phyloP scores from a whole-genome alignment of 495 filamentous ascomycete genomes.

The Xylaria scruposa region DNA sequence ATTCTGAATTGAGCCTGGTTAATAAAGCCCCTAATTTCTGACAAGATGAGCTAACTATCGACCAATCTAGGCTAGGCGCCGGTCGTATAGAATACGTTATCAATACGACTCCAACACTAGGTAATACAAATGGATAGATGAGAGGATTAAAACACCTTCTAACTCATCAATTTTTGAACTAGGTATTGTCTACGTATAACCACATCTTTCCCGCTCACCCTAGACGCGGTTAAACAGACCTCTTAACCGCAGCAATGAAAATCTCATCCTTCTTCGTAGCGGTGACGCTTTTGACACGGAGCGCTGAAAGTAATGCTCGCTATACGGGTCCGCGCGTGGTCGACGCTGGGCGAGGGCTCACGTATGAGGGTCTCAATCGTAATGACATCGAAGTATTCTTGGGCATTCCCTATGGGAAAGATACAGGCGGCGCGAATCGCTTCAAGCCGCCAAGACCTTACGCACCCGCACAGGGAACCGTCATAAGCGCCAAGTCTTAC shows the following conservation, averaged over 20 bases:
- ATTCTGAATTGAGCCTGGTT: too few relatives aligned
- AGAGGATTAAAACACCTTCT: too few relatives aligned
- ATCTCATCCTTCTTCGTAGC: not conserved
- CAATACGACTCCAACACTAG: not conserved
- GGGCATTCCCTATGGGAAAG: slow-evolving; percentile 53
- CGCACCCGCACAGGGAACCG: slow-evolving; percentile 36
- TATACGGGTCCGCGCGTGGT: slow-evolving; percentile 27
- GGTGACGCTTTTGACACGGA: not conserved
- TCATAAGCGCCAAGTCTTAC: slow-evolving; percentile 47
- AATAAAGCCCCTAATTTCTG: not conserved
- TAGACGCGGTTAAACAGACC: not conserved
- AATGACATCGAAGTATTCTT: slow-evolving; percentile 53
- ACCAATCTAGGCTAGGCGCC: not conserved
- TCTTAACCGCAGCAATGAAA: not conserved
- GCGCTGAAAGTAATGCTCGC: not conserved
- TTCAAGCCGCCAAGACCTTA: slow-evolving; percentile 53
- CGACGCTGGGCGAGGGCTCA: slow-evolving; percentile 31
- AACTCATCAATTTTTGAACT: not conserved
- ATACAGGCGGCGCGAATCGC: slow-evolving; percentile 49
- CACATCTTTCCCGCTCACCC: not conserved
- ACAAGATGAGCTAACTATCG: not conserved
- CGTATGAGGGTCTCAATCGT: slow-evolving; percentile 39
- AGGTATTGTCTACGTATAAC: not conserved
- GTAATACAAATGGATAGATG: not conserved
- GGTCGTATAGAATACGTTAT: too few relatives aligned